Base-by-base conservation (phyloP, 2,329 filamentous ascomycete genomes). In the Rutstroemia sp. region DNA sequence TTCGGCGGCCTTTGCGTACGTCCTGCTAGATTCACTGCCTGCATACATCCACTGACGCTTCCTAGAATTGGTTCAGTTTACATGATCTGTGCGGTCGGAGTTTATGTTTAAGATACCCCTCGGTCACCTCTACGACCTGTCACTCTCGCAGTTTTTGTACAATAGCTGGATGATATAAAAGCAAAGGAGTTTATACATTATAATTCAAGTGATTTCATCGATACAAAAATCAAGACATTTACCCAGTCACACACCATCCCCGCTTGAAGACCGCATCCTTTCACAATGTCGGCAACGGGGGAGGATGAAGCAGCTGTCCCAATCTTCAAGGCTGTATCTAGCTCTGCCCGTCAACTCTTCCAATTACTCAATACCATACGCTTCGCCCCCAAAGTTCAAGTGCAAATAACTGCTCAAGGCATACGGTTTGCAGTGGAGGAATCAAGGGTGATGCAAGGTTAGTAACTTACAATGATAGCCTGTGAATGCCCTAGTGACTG, bases 71-170 rank as follows among this genome's bases (percentile, higher is more conserved):
- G 94, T 66, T 87, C 92, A 51, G 91, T 99, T 47, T 96, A 94
- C 76, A 96, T 96, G 87, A 97, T 99, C 75, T 99, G 94, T 75
- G 94, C 92, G 59, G 94, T 94, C 71, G 94, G 94, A 72, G 94
- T 99, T 70, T 97, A 99, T 85, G 90, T 99, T 73, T 99, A 71
- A 60, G 51, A 57, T 51, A 58, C 53, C 53, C 55, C 54, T 58
- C 54, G 56, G 61, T 58, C 25, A 54, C 38, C 59, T 23, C 30
- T 37, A 47, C 41, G 61, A 47, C 62, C 58, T 62, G 62, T 62
- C 61, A 65, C 59, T 56, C 58, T 60, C 52, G 56, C 60, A 34
- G 56, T 62, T 61, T 54, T 42, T 70, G 67, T 70, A 69, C 59
- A 66, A 61, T 70, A 69, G 62, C 60, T 63, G 63, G 62, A 58